Base-by-base conservation (phyloP, 176 grass and related monocot genomes). In the Cymbopogon citratus region DNA sequence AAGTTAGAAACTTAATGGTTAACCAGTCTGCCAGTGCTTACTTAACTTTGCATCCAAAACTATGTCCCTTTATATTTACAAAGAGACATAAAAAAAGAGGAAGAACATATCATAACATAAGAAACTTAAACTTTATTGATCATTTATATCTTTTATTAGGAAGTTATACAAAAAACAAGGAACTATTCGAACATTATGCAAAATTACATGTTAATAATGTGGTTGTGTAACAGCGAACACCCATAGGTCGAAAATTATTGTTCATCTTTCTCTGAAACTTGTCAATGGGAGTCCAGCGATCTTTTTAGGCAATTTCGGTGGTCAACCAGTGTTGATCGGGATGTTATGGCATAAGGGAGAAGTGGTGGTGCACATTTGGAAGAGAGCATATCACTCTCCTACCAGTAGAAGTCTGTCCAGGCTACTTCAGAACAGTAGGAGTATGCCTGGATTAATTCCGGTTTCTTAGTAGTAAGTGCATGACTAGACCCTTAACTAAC, bases 401-500 rank as follows among this genome's bases (percentile, higher is more conserved):
- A 21, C 9, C 8, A 44, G 25, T 43, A 31, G 5, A 64, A 64
- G 12, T 26, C 21, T 71, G 16, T 70, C 38, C 56, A 28, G n/a
- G 24, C 38, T 11, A 61, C 74, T 29, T 40, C 24, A 10, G 5
- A 63, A 63, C 23, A 44, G 14, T 78, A 46, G 19, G 9, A 44
- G 14, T 78, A 46, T 28, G 9, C 5, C 16, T 21, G 1, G 40
- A 33, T 67, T 67, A 44, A 35, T 35, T 68, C 7, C 12, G 51
- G 28, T 41, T 41, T 25, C 74, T 61, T 3, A 67, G 41, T 46
- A 67, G 51, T 56, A 57, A 62, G 3, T 13, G 23, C 34, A 71
- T 51, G 18, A 71, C 21, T 46, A 71, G 67, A 83, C 67, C 66
- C 26, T 44, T 79, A 73, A 67, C 19, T 67, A 73, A 57, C 16